phyloP scores from a whole-genome alignment of 73 alveolate genomes.

The Uronychia setigera region DNA sequence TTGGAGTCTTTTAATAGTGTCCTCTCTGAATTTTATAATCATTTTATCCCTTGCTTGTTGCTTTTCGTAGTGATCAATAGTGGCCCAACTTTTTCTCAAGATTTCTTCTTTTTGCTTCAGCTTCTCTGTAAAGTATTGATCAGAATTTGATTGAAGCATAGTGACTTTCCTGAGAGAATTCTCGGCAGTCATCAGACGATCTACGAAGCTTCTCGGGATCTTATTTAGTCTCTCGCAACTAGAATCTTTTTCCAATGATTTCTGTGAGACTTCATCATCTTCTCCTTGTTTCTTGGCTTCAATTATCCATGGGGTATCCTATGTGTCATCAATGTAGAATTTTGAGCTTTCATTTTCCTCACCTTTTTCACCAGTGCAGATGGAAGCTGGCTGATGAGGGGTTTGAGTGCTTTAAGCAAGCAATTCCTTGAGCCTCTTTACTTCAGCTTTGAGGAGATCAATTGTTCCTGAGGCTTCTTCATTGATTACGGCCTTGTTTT shows the following conservation, averaged over 20 bases:
- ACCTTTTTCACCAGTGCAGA: too few relatives aligned
- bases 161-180: neutral
- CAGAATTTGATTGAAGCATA: neutral
- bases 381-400: neutral
- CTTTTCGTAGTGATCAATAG: constrained; percentile 28
- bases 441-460: constrained; percentile 67
- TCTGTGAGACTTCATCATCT: too few relatives aligned
- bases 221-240: neutral
- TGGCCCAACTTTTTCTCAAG: neutral
- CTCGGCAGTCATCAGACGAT: neutral
- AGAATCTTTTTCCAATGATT: neutral
- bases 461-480: constrained; percentile 82
- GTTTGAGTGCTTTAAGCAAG: neutral
- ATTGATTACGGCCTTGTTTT: constrained; percentile 80
- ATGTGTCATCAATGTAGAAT: neutral
- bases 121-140: neutral
- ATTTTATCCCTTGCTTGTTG: constrained; percentile 23
- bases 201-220: neutral
- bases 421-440: constrained; percentile 60
- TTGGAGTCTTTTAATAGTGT: constrained; percentile 7
- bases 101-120: neutral
- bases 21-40: constrained; percentile 41
- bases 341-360: neutral
- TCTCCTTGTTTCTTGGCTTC: too few relatives aligned
- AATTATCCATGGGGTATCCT: neutral